Evolutionary conservation across 352 stramenopile genomes (phyloP).

Genomic region (Phytophthora citrophthora): DNA sequence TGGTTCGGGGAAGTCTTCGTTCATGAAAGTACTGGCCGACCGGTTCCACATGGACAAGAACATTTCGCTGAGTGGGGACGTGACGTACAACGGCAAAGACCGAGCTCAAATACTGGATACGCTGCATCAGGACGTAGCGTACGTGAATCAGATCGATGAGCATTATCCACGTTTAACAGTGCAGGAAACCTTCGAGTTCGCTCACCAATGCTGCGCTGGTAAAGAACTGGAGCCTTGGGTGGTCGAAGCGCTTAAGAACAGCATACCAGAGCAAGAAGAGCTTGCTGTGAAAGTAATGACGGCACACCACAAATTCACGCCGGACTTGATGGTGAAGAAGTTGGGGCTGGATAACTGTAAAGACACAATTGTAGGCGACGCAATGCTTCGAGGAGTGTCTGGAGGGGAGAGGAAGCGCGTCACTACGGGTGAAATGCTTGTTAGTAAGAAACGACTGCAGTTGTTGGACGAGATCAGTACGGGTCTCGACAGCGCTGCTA

Average conservation of each 20-base stretch:
- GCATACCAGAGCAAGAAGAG: conserved; percentile 36
- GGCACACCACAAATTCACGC: conserved; percentile 35
- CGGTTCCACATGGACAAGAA: conserved; percentile 58
- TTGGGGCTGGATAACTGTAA: conserved; percentile 62
- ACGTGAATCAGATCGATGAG: conserved; percentile 42
- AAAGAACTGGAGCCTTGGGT: conserved; percentile 42
- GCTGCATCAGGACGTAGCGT: conserved; percentile 48
- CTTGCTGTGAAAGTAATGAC: conserved; percentile 38
- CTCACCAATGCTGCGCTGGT: conserved; percentile 43
- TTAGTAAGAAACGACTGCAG: conserved; percentile 12
- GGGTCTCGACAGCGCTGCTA: conserved; percentile 42
- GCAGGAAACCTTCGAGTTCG: conserved; percentile 62
- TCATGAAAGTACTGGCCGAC: conserved; percentile 54
- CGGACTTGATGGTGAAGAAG: conserved; percentile 44
- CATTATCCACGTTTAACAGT: conserved; percentile 39
- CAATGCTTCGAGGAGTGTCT: conserved; percentile 62
- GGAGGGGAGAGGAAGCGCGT: conserved; percentile 76
- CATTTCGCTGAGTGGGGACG: conserved; percentile 46
- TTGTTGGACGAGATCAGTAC: conserved; percentile 81
- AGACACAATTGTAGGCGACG: conserved; percentile 71
- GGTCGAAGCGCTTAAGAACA: conserved; percentile 12
- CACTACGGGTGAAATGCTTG: conserved; percentile 16
- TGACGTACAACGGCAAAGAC: conserved; percentile 51
- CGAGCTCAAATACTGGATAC: conserved; percentile 34
- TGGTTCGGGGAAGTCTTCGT: conserved; percentile 28